Conservation (phyloP, 176 grass and related monocot genomes). For the Elymus sibiricus region DNA sequence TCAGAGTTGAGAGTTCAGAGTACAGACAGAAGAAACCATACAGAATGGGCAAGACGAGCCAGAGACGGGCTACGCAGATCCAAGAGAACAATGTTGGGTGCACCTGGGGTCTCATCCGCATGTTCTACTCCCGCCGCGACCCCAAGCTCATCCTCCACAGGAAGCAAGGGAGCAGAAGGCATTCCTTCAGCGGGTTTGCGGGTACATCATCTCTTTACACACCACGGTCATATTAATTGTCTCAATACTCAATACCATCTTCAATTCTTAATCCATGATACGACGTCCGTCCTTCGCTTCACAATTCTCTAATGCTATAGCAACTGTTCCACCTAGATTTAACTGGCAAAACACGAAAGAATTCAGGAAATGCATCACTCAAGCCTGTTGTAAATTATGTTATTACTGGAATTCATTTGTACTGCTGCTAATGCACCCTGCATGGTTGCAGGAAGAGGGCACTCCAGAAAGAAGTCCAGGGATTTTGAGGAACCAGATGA, state of each 20-base stretch:
- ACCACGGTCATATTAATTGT: not conserved
- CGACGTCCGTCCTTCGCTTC: not conserved
- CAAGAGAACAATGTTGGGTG: conserved; percentile 53
- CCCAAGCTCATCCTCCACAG: conserved; percentile 64
- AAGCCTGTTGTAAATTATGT: not conserved
- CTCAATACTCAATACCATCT: not conserved
- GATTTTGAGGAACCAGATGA: conserved; percentile 47
- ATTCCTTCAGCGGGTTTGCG: conserved; percentile 4
- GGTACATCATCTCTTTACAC: not conserved
- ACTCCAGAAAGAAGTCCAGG: conserved; percentile 45
- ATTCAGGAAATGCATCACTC: not conserved
- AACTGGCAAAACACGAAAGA: not conserved
- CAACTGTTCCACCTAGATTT: not conserved
- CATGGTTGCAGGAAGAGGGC: conserved; percentile 44
- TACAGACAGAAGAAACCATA: not conserved
- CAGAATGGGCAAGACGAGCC: conserved; percentile 63
- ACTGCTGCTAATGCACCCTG: not conserved
- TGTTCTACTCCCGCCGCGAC: conserved; percentile 62
- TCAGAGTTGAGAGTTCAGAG: not conserved
- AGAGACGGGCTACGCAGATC: not conserved
- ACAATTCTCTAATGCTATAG: not conserved
- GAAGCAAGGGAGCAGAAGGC: conserved; percentile 52
- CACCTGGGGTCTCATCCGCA: conserved; percentile 70
- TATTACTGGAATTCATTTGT: not conserved
- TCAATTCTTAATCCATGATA: not conserved